A percentile compares a stretch with the other conserved stretches of the same genome.
Conservation (phyloP, 129 eudicot genomes). For the Flaveria trinervia region DNA sequence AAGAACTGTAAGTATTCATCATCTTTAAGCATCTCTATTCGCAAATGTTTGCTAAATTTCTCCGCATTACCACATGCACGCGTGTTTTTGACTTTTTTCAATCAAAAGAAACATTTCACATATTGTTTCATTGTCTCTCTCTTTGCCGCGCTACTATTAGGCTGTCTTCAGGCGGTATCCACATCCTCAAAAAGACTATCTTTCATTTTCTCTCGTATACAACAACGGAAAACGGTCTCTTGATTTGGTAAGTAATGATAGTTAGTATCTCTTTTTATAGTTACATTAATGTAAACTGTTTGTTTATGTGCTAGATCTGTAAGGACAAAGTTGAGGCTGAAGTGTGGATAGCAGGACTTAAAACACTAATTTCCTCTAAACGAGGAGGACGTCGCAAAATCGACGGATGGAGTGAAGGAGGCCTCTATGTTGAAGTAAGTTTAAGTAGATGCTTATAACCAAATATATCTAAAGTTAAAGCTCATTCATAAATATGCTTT, state of each 20-base stretch:
- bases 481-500: not conserved
- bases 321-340: slow-evolving; percentile 96
- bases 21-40: slow-evolving; percentile 1
- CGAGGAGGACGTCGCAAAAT: slow-evolving; percentile 93
- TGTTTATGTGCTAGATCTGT: slow-evolving; percentile 58
- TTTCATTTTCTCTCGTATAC: slow-evolving; percentile 91
- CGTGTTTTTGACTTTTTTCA: not conserved
- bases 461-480: not conserved
- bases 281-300: not conserved
- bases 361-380: slow-evolving; percentile 64
- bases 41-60: not conserved
- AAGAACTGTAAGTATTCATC: slow-evolving; percentile 75
- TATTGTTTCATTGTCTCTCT: not conserved
- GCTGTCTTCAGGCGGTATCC: slow-evolving; percentile 82
- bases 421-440: slow-evolving; percentile 77
- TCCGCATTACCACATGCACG: not conserved
- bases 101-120: not conserved
- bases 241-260: slow-evolving; percentile 74
- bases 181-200: slow-evolving; percentile 91
- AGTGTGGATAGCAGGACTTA: slow-evolving; percentile 93
- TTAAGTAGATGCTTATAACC: not conserved
- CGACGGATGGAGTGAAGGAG: slow-evolving; percentile 93
- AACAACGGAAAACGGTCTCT: slow-evolving; percentile 92
- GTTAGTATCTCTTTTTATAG: not conserved
- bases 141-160: slow-evolving; percentile 33